Conservation (phyloP, 192 early-diverging fungal species). For the Glomus cerebriforme region DNA sequence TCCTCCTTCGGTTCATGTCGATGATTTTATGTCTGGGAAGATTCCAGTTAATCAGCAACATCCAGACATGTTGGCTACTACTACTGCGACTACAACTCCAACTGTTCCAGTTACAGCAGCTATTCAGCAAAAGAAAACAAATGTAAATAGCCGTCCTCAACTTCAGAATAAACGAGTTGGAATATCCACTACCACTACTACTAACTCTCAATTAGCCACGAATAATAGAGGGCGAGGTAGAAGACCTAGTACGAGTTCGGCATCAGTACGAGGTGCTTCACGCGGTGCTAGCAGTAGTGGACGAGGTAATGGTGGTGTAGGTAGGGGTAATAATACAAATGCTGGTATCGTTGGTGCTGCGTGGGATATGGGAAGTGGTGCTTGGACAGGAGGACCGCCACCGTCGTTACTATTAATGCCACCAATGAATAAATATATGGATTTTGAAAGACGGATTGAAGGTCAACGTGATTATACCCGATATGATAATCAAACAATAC, state of each 20-base stretch:
- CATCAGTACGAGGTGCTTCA: slow-evolving; percentile 19
- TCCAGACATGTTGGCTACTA: slow-evolving; percentile 27
- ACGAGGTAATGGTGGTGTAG: slow-evolving; percentile 5
- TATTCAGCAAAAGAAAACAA: slow-evolving; percentile 32
- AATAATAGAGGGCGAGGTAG: slow-evolving; percentile 24
- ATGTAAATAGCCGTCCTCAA: not conserved
- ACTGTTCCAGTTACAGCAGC: not conserved
- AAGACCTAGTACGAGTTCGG: slow-evolving; percentile 25
- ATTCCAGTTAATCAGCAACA: slow-evolving; percentile 32
- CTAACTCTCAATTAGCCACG: not conserved
- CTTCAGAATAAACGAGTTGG: slow-evolving; percentile 5
- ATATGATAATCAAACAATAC: slow-evolving; percentile 27
- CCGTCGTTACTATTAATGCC: slow-evolving; percentile 8
- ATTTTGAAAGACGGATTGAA: slow-evolving; percentile 32
- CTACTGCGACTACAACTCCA: not conserved
- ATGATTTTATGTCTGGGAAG: slow-evolving; percentile 38
- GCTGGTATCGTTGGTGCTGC: slow-evolving; percentile 6
- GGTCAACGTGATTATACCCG: slow-evolving; percentile 28
- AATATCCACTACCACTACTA: not conserved
- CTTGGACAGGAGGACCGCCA: slow-evolving; percentile 16
- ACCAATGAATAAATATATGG: slow-evolving; percentile 26
- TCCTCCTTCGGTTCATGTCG: slow-evolving; percentile 41
- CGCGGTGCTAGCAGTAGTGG: slow-evolving; percentile 10
- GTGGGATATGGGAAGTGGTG: slow-evolving; percentile 23
- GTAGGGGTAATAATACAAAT: slow-evolving; percentile 21